Conservation (phyloP, 1,284 basidiomycete species). For the Phellinidium pouzarii region DNA sequence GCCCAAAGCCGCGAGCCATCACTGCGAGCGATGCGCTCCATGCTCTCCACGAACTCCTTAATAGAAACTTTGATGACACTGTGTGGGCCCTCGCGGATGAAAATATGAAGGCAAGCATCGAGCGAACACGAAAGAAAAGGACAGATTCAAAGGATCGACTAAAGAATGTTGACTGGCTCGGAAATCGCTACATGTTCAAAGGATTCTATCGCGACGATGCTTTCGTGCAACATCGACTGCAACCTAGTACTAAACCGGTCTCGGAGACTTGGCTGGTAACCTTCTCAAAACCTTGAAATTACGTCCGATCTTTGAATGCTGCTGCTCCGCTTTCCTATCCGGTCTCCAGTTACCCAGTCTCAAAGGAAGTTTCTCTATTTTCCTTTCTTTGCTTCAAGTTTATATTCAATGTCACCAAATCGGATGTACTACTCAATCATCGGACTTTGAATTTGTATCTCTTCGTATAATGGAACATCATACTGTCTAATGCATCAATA, state of each 20-base stretch:
- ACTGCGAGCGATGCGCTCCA: conserved; percentile 20
- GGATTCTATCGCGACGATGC: conserved; percentile 20
- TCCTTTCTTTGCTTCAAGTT: neutral
- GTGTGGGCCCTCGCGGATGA: conserved; percentile 20
- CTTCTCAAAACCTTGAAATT: conserved; percentile 15
- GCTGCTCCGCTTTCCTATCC: neutral
- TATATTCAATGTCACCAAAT: too few relatives aligned
- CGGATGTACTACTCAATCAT: too few relatives aligned
- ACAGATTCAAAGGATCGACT: conserved; percentile 14
- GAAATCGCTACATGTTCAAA: conserved; percentile 21
- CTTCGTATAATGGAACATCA: too few relatives aligned
- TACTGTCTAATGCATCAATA: too few relatives aligned
- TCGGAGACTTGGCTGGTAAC: conserved; percentile 20
- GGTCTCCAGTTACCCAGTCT: neutral
- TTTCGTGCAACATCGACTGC: conserved; percentile 12
- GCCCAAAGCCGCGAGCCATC: conserved; percentile 18
- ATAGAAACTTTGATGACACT: conserved; percentile 18
- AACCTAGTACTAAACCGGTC: conserved; percentile 17
- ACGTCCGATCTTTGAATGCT: neutral
- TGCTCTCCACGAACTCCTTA: conserved; percentile 19
- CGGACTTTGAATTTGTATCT: too few relatives aligned
- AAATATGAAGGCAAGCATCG: conserved; percentile 18
- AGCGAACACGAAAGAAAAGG: conserved; percentile 15
- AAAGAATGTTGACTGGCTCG: conserved; percentile 21
- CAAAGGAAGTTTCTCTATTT: neutral